Evolutionary conservation across 2,329 filamentous ascomycete species (phyloP), one percentile per base, ranked within the genome.

Genomic region (Diaporthe vaccinii): DNA sequence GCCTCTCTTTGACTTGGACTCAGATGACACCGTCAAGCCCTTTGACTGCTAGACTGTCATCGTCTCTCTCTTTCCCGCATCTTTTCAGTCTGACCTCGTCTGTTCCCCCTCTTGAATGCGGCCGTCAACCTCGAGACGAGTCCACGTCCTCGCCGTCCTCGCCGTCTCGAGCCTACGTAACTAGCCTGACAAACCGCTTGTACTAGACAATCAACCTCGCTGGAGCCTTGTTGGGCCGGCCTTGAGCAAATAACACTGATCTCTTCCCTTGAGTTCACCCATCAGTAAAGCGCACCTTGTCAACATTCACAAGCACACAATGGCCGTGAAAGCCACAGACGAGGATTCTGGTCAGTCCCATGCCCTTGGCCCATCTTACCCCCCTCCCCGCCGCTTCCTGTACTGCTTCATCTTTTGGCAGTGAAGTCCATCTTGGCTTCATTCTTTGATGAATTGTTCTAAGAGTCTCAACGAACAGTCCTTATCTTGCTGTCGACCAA

Each of bases 401-500:
- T 22, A 9, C 46, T 28, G n/a, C 46, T 14, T 55, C 31, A 14
- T n/a, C 46, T 7, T 31, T 65, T 36, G 10, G 20, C 65, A 41
- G 28, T 2, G 31, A 8, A 69, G 49, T n/a, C 65, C n/a, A 55
- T 39, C 8, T 22, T 25, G 31, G 34, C 34, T 55, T 28, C 36
- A 17, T 41, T 22, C 8, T 39, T 39, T 69, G 15, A 25, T 4
- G 8, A 46, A 49, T 25, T 44, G 34, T 46, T 41, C 71, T 73
- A 31, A 73, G 22, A 28, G 10, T 20, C 41, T 15, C 78, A 84
- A 44, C 80, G 78, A 77, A 20, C 61, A 76, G 75, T 76, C 70
- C 55, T 75, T 31, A 57, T 76, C 58, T 68, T 53, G 4, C 73
- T 85, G 41, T 67, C 72, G 36, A 39, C 71, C 51, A 34, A 75